Conservation (phyloP, 768 basidiomycete genomes). For the Pisolithus microcarpus region DNA sequence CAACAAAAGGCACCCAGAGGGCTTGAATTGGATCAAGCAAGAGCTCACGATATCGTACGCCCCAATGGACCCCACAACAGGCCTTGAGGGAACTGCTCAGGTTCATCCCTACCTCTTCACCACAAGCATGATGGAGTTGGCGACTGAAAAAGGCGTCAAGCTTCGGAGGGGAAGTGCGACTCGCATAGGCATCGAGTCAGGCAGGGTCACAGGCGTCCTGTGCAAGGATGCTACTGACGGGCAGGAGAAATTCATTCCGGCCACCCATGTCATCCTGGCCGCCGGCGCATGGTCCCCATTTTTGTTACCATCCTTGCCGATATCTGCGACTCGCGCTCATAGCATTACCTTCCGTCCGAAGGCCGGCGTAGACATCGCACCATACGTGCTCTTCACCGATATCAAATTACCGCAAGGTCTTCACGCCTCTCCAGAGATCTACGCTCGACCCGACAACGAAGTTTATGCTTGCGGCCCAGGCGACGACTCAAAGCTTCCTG, state of each 20-base stretch:
- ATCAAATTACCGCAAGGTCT: constrained; percentile 37
- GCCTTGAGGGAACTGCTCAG: constrained; percentile 55
- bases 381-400: constrained; percentile 81
- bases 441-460: constrained; percentile 62
- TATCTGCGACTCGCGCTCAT: constrained; percentile 62
- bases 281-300: constrained; percentile 84
- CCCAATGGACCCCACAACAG: constrained; percentile 54
- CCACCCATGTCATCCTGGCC: constrained; percentile 66
- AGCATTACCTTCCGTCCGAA: constrained; percentile 58
- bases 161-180: constrained; percentile 43
- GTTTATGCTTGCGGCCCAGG: constrained; percentile 77
- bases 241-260: constrained; percentile 34
- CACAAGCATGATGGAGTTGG: constrained; percentile 60
- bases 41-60: constrained; percentile 56
- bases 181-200: constrained; percentile 35
- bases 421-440: constrained; percentile 56
- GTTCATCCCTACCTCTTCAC: constrained; percentile 75
- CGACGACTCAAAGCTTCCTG: constrained; percentile 63
- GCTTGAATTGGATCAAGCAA: constrained; percentile 47
- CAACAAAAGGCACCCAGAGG: constrained; percentile 36
- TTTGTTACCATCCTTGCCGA: constrained; percentile 49
- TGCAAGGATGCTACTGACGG: constrained; percentile 22
- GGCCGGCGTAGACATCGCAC: constrained; percentile 42
- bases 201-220: constrained; percentile 42
- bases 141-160: constrained; percentile 44